These are phyloP conservation scores for Phyllosticta citrichinensis DNA, from an alignment of 2,329 filamentous ascomycete species.

Conservation along the genomic window DNA sequence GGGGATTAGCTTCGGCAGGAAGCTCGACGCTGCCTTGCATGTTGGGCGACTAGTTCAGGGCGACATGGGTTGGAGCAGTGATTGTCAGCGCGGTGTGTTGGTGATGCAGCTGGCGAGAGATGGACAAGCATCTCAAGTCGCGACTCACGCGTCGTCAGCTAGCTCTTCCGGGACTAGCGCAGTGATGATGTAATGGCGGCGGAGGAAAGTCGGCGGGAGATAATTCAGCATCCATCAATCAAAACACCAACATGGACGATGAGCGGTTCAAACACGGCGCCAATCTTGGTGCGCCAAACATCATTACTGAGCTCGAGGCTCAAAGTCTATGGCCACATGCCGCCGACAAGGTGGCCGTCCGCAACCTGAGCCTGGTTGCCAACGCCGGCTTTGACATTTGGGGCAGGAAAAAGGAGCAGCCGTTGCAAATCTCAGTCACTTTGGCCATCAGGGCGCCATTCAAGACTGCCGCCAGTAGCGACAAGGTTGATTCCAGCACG, in stretches of 20 bases:
- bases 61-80: neutral
- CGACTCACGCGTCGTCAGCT: neutral
- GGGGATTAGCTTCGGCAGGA: slow-evolving; percentile 62
- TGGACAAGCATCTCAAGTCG: slow-evolving; percentile 2
- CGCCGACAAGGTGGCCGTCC: slow-evolving; percentile 45
- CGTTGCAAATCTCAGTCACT: slow-evolving; percentile 49
- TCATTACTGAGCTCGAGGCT: neutral
- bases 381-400: slow-evolving; percentile 57
- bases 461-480: slow-evolving; percentile 45
- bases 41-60: neutral
- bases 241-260: neutral
- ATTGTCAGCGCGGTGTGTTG: slow-evolving; percentile 1
- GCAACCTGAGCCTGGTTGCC: slow-evolving; percentile 50
- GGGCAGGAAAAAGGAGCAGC: slow-evolving; percentile 54
- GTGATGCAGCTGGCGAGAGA: neutral
- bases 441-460: slow-evolving; percentile 50
- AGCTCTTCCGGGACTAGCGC: neutral
- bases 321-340: slow-evolving; percentile 13
- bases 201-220: neutral
- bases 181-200: neutral
- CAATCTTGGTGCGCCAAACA: neutral
- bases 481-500: slow-evolving; percentile 57
- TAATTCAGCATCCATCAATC: neutral
- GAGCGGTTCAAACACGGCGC: neutral
- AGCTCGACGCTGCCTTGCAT: slow-evolving; percentile 54